Evolutionary conservation across 371 early-diverging fungal genomes (phyloP), one percentile per base, ranked within the genome.

Genomic region (Capniomyces stellatus): DNA sequence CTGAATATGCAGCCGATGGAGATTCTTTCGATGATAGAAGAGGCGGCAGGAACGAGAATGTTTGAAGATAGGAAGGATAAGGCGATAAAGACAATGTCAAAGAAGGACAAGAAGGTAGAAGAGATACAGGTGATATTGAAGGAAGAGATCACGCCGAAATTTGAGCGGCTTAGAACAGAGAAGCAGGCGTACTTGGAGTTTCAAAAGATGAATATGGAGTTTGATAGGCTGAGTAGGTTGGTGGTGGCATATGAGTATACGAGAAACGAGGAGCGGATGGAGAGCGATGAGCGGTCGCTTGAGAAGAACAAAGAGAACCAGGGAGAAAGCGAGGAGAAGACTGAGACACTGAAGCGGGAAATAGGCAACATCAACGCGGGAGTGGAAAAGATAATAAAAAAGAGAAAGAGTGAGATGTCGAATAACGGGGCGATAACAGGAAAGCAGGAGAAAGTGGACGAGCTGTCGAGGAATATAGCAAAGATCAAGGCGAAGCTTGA

Each of bases 1-100:
- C 76, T 99, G 24, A 98, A 94, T 64, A 99, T 99, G 99, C 95
- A 94, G 63, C 93, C 97, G 0, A 76, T 78, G 2, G 96, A 98
- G 61, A 83, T 97, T 24, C 68, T 93, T 29, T 82, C 86, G 28
- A 92, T 99, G 93, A 89, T 99, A 23, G 97, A 98, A 64, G 98
- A 98, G 66, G 95, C 98, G 0, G 96, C 99, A 2, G 99, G 99
- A 3, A 98, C 95, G 35, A 78, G 85, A 53, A 90, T 92, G 92
- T 99, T 89, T 66, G 97, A 97, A 65, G 94, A 92, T 61, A 74
- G 90, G 54, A 98, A 98, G 59, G 91, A 85, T 42, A 94, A 93
- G 67, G 98, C 99, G 0, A 64, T 89, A 44, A 80, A 79, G 51
- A 87, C 88, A 1, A 90, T 99, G 66, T 81, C 74, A 6, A 95